These are phyloP conservation scores for Aspergillus puulaauensis DNA, from an alignment of 2,329 filamentous ascomycete genomes.

Conservation along the genomic window DNA sequence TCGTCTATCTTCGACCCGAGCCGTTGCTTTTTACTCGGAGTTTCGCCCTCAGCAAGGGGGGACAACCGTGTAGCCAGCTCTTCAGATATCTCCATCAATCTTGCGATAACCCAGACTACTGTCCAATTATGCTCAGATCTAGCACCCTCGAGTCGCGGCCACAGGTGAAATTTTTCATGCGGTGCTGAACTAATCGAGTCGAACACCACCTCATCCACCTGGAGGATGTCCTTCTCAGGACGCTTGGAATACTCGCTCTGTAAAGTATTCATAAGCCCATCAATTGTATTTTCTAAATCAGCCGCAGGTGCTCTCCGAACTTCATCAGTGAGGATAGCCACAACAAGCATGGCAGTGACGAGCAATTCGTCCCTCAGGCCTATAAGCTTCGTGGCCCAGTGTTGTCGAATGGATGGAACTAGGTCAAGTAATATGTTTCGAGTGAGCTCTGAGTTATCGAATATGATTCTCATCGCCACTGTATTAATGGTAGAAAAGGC, in stretches of 20 bases:
- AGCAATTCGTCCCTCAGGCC: conserved; percentile 75
- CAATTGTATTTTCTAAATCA: conserved; percentile 50
- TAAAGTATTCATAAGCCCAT: conserved; percentile 69
- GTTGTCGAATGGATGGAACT: conserved; percentile 68
- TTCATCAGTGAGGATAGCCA: conserved; percentile 57
- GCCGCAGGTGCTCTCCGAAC: conserved; percentile 33
- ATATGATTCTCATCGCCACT: conserved; percentile 64
- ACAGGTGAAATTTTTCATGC: conserved; percentile 38
- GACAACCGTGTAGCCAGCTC: conserved; percentile 16
- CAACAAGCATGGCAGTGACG: conserved; percentile 66
- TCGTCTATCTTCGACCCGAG: conserved; percentile 37
- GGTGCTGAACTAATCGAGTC: conserved; percentile 28
- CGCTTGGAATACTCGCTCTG: conserved; percentile 75
- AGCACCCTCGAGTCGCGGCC: conserved; percentile 35
- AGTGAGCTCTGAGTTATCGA: conserved; percentile 66
- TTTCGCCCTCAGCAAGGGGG: conserved; percentile 14
- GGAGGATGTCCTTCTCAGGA: conserved; percentile 68
- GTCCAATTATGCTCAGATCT: conserved; percentile 43
- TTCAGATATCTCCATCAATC: conserved; percentile 40
- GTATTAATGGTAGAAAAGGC: conserved; percentile 75
- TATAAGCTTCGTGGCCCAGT: conserved; percentile 73
- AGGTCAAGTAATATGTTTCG: conserved; percentile 60
- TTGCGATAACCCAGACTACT: conserved; percentile 39
- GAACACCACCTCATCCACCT: conserved; percentile 74
- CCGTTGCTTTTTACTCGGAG: conserved; percentile 36